These are phyloP conservation scores for Gossypium ekmanianum DNA, from an alignment of 345 rosid genomes.

Conservation along the genomic window DNA sequence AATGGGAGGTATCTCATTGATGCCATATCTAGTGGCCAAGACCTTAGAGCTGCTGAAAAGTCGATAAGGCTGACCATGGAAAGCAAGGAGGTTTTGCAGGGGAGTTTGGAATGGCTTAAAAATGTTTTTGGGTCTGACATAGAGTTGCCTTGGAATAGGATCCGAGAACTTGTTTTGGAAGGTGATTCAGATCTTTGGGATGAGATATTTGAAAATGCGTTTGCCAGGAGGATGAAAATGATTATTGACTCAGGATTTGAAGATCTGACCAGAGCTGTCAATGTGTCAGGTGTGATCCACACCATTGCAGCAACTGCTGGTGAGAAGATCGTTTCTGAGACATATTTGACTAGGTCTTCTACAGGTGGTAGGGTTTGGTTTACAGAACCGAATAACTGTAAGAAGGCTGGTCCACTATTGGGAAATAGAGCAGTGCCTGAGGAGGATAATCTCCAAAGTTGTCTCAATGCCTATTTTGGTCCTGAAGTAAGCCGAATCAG, in stretches of 20 bases:
- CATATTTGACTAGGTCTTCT: slow-evolving; percentile 75
- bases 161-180: slow-evolving; percentile 77
- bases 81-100: slow-evolving; percentile 77
- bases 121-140: slow-evolving; percentile 92
- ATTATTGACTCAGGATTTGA: slow-evolving; percentile 65
- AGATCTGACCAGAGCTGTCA: slow-evolving; percentile 51
- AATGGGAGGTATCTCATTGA: slow-evolving; percentile 64
- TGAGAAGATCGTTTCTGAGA: slow-evolving; percentile 62
- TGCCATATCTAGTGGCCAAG: slow-evolving; percentile 59
- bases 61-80: slow-evolving; percentile 74
- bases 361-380: slow-evolving; percentile 97
- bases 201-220: slow-evolving; percentile 95
- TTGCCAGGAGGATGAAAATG: slow-evolving; percentile 78
- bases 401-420: slow-evolving; percentile 44
- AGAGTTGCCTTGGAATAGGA: slow-evolving; percentile 95
- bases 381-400: slow-evolving; percentile 62
- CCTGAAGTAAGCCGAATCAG: slow-evolving; percentile 80
- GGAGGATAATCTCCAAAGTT: slow-evolving; percentile 69
- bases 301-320: slow-evolving; percentile 40
- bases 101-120: slow-evolving; percentile 94
- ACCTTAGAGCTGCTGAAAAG: slow-evolving; percentile 80
- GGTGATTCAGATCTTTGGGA: slow-evolving; percentile 94
- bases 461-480: slow-evolving; percentile 84
- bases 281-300: slow-evolving; percentile 49
- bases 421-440: slow-evolving; percentile 47